Base-by-base conservation (phyloP, 345 rosid species). In the Populus deltoides region DNA sequence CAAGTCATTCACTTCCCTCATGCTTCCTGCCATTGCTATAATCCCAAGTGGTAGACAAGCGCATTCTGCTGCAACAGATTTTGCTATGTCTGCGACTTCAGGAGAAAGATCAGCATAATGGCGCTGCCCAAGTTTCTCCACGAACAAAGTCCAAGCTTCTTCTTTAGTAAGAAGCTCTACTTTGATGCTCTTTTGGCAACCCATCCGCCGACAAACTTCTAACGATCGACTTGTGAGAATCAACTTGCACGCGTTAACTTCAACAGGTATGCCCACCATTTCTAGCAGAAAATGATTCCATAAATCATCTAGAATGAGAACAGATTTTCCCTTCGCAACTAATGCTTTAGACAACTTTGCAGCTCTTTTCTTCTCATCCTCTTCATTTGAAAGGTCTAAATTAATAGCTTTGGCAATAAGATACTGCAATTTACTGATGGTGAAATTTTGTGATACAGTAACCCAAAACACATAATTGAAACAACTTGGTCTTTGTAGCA, bases 211-310 rank as follows among this genome's bases (percentile, higher is more conserved):
- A 57, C 86, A 78, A 2, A 82, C 66, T 1, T 72, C 53, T 10
- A 18, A 10, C 17, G 77, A 72, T 15, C 84, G 80, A 36, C 78
- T 80, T 25, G 86, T 85, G 15, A 85, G 18, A 27, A 80, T 6
- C 35, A 82, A 17, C 72, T 85, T 85, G 38, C 81, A 81, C 7
- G 65, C 49, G 8, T 77, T 74, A 4, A 33, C 38, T 2, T 15
- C 20, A 12, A 17, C 71, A 17, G 81, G 75, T 8, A 75, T 61
- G 8, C 78, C 78, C 15, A 51, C 72, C 22, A 8, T 29, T 2
- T 68, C 35, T 1, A 75, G 15, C 12, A 12, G 49, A 51, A 51
- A 6, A 47, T 49, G 25, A 27, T 67, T 5, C 72, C 78, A 75
- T 22, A 75, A 4, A 66, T 75, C 78, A 75, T 66, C 78, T 27